Evolutionary conservation across 495 filamentous ascomycete species (phyloP), one percentile per base, ranked within the genome.

Genomic region (Pyrenopolyporus hunteri): DNA sequence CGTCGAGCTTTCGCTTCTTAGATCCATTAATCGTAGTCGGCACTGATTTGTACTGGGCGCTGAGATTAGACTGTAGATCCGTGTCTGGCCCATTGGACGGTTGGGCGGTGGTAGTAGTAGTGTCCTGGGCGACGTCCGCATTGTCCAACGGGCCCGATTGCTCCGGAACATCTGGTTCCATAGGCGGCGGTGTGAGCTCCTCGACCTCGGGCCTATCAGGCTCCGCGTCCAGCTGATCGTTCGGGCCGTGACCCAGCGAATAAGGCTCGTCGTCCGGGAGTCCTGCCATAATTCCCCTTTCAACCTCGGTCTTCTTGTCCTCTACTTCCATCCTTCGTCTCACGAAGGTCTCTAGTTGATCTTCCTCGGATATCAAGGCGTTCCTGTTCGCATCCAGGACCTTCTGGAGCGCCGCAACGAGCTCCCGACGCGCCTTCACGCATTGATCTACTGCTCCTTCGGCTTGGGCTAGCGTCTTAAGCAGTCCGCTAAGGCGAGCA

Each of bases 371-470:
- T 1, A 78, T 76, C 1, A 97, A 74, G 1, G 86, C 85, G 0
- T 80, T 77, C n/a, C 87, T 84, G 70, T 94, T 91, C 17, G 81
- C 83, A 16, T 85, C 82, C 1, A 99, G 77, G 3, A 98, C 73
- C 60, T 89, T 93, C 73, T 97, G 92, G 5, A 98, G 79, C 1
- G 86, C 91, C 17, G 82, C 78, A 9, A 98, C 86, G 16, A 98
- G 80, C 16, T 85, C 81, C 33, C 82, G 82, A 13, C 95, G 89
- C 1, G 92, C 90, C 67, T 93, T 93, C 69, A 99, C 91, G 57
- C 89, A 89, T 55, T 95, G 91, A 2, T 90, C 88, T 1, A 98
- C 90, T 0, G 93, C 93, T 35, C 85, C 89, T 74, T 98, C 92
- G n/a, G 94, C 94, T 51, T 84, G 91, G 28, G 92, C 91, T 11